Base-by-base conservation (phyloP, 495 filamentous ascomycete genomes). In the Pseudomonodictys pantanalensis region DNA sequence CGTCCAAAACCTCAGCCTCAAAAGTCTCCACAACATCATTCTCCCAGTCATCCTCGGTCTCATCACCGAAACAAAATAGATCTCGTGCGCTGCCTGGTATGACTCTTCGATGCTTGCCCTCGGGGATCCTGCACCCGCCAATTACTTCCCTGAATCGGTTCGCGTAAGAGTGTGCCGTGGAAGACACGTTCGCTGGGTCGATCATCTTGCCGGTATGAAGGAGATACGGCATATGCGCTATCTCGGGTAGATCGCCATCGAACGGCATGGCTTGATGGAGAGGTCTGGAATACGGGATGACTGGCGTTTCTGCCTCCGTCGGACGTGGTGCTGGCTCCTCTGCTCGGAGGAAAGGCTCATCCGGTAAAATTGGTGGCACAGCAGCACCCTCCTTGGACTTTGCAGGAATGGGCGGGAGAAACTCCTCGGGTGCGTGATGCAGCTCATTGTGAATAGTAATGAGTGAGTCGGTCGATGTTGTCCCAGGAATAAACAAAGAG, bases 381-480 rank as follows among this genome's bases (percentile, higher is more conserved):
- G 63, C 35, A 4, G 35, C 22, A 3, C 35, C 32, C 7, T 33
- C 30, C 3, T 52, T 56, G 10, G 25, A n/a, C n/a, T 38, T 15
- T 12, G 35, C n/a, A 3, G 47, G 28, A 12, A 50, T 24, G 7
- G 50, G 60, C n/a, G 24, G 28, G 2, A 46, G 39, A 53, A 67
- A 87, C 68, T 93, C 90, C 70, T 93, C 89, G 0, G 89, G 88
- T 0, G 77, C 59, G 23, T 82, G 78, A 60, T 83, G 85, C 7
- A 91, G 73, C 51, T 96, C 91, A 61, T 77, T 81, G 69, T 96
- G 90, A 2, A 92, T 71, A 9, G 81, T 86, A 5, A 78, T 86
- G 11, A 95, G 60, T 7, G 79, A 68, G 46, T 75, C 69, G 10
- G 69, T 67, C 2, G 72, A 76, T 2, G 72, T 63, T 15, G 82